Base-by-base conservation (phyloP, 2,329 filamentous ascomycete genomes). In the Botrytis deweyae region DNA sequence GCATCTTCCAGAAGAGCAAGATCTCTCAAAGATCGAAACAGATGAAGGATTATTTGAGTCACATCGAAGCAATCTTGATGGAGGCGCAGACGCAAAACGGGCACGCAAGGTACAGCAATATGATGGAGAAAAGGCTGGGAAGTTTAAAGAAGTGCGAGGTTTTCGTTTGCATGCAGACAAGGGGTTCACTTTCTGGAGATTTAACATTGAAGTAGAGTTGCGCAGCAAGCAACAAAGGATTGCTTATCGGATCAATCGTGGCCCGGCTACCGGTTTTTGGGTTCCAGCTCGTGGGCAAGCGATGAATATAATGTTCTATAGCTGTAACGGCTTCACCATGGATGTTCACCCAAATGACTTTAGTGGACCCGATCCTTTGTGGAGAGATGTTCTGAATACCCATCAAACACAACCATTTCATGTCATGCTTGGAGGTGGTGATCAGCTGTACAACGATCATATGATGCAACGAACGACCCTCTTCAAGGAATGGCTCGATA, bases 231-330 rank as follows among this genome's bases (percentile, higher is more conserved):
- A 98, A 82, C 90, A 95, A 79, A 91, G 95, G 58, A 92, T 99
- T 76, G 95, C 95, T 0, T 99, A 99, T 83, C 93, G 95, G 72
- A 97, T 99, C 84, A 99, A 99, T 80, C 88, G 91, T 65, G 95
- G 96, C 0, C 95, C 95, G 9, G 90, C 93, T 3, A 90, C 93
- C 70, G 93, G 92, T 1, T 99, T 99, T 82, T 99, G 96, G 95
- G 94, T 99, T 0, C 96, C 97, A 8, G 92, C 92, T 46, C 88
- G 87, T 68, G 92, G 90, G 25, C 88, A 97, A 81, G 89, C 92
- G 3, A 99, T 99, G 96, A 98, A 98, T 84, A 93, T 98, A 81
- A 97, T 98, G 94, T 99, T 98, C 84, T 89, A 98, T 84, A 97
- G 93, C 81, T 97, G 96, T 85, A 99, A 99, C 81, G 96, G 97